Evolutionary conservation across 768 basidiomycete species (phyloP), one percentile per base, ranked within the genome.

Genomic region (Saitozyma podzolica): DNA sequence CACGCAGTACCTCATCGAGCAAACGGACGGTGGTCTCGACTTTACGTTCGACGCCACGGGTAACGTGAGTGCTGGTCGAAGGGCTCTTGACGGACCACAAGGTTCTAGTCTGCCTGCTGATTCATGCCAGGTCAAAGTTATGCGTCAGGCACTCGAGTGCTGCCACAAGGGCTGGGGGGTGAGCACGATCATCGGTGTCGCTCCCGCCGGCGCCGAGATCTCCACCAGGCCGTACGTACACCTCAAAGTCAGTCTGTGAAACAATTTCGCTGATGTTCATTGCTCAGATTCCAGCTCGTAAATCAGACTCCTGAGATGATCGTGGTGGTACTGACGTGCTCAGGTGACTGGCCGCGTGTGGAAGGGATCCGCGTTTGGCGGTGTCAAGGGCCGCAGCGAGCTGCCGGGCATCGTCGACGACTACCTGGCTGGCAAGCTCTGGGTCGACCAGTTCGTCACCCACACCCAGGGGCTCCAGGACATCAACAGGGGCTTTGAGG

Each of bases 101-200:
- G n/a, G n/a, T n/a, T n/a, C n/a, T n/a, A n/a, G n/a, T n/a, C n/a
- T n/a, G n/a, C n/a, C n/a, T n/a, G n/a, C n/a, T n/a, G n/a, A n/a
- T n/a, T n/a, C n/a, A n/a, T 1, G 3, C 17, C 59, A 89, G 89
- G 89, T 92, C 9, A 82, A 92, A 37, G 92, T 95, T 65, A 97
- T 96, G 94, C 86, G 93, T 63, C 83, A 88, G 53, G 96, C 96
- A 37, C 86, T 99, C 53, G 96, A 99, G 82, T 90, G 92, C n/a
- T 97, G 93, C 80, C 96, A 99, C 81, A 98, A 98, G 78, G 96
- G 96, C 13, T 99, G 96, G 96, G 96, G 96, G 70, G 88, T 96
- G 48, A 91, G 88, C 61, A 97, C 91, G 59, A 78, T 99, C 68
- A 96, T 98, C 63, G 95, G 95, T 63, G 96, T 99, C 47, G 96